Evolutionary conservation across 257 asterid genomes (phyloP).

Genomic region (Solanum ossicruentum): DNA sequence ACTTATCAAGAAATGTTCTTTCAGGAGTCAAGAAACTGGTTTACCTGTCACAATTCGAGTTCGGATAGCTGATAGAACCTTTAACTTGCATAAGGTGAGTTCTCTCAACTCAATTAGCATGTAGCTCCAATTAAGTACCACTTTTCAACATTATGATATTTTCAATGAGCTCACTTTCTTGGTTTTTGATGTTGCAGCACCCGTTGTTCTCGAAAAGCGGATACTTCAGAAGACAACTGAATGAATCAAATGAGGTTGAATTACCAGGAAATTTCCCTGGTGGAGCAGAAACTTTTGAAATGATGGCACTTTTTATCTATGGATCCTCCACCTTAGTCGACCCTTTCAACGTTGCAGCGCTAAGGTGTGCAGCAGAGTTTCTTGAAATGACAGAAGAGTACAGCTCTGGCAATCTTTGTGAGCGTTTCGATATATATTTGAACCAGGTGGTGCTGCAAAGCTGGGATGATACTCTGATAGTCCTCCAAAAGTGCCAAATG

Average conservation of each 20-base stretch:
- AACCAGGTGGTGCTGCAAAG: constrained; percentile 64
- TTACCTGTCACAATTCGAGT: constrained; percentile 45
- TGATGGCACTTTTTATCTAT: constrained; percentile 57
- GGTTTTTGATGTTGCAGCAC: constrained; percentile 22
- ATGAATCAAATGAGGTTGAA: constrained; percentile 38
- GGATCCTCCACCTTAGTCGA: constrained; percentile 51
- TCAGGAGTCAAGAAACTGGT: constrained; percentile 72
- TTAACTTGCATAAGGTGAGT: constrained; percentile 59
- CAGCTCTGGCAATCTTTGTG: constrained; percentile 36
- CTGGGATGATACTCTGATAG: constrained; percentile 56
- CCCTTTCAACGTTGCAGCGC: constrained; percentile 49
- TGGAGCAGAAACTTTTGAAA: constrained; percentile 53
- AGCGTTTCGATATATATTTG: constrained; percentile 55
- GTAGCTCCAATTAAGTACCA: neutral
- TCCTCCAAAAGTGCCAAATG: constrained; percentile 42
- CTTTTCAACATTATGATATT: neutral
- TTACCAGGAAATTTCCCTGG: constrained; percentile 53
- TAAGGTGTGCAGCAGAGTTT: constrained; percentile 64
- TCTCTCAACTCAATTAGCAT: neutral
- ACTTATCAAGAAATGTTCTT: neutral
- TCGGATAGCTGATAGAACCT: constrained; percentile 38
- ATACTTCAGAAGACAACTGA: constrained; percentile 37
- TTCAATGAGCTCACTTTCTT: neutral
- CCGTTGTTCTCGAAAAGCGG: constrained; percentile 49
- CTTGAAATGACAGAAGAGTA: constrained; percentile 47